Evolutionary conservation across 306 rosid species (phyloP).

Genomic region (Benincasa hispida): DNA sequence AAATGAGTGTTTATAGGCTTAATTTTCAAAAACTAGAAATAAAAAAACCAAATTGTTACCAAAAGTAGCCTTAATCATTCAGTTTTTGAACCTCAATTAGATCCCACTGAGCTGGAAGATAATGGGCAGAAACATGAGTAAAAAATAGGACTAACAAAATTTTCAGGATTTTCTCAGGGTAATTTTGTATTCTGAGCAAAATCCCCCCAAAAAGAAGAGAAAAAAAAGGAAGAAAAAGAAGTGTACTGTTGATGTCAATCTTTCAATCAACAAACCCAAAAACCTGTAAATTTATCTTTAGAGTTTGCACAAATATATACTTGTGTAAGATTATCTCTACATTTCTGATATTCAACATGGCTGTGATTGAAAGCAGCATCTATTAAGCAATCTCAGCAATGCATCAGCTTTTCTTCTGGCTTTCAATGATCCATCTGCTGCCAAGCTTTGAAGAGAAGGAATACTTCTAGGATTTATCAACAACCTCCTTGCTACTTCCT

Average conservation of each 20-base stretch:
- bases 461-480: slow-evolving; percentile 67
- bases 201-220: neutral
- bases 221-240: neutral
- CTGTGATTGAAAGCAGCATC: slow-evolving; percentile 65
- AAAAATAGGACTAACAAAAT: neutral
- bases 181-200: neutral
- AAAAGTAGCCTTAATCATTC: neutral
- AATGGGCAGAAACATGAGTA: neutral
- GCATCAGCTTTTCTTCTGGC: slow-evolving; percentile 81
- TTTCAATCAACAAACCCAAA: neutral
- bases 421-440: slow-evolving; percentile 60
- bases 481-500: slow-evolving; percentile 49
- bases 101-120: slow-evolving; percentile 32
- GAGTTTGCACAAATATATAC: slow-evolving; percentile 5
- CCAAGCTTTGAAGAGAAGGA: slow-evolving; percentile 79
- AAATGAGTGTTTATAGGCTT: too few relatives aligned
- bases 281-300: neutral
- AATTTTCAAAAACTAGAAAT: too few relatives aligned
- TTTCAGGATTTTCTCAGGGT: neutral
- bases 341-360: slow-evolving; percentile 20
- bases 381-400: slow-evolving; percentile 60
- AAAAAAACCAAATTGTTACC: too few relatives aligned
- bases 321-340: neutral
- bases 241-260: neutral
- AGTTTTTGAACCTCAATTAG: slow-evolving; percentile 40